Evolutionary conservation across 805 yeast genomes (phyloP), one percentile per base, ranked within the genome.

Genomic region (Nakazawaea ishiwadae): DNA sequence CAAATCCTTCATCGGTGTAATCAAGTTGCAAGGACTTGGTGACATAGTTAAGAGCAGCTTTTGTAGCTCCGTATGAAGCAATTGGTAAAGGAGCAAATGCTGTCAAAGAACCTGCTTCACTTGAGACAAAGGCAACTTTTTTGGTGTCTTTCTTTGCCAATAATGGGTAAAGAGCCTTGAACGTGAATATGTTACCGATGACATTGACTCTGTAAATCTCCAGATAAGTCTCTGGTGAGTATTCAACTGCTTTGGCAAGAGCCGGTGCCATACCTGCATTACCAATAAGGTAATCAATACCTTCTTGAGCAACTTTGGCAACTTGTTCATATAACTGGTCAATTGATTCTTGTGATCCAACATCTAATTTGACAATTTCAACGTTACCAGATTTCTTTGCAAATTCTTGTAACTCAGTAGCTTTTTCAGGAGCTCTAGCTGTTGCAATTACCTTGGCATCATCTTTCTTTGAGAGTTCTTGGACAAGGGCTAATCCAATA

Each of bases 401-500:
- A 35, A 53, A 44, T 32, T 48, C 44, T n/a, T 36, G 10, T 23
- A 58, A 45, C 19, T 49, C 48, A 14, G 52, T 20, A 16, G 44
- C 34, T 33, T 28, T 24, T 8, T 44, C 12, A 17, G 23, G 20
- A 21, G 36, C 24, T 26, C 43, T 36, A 9, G 36, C 34, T 10
- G 45, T 14, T 0, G 58, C 59, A 29, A 60, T 45, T 11, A 62
- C 58, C 4, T 33, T 17, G 36, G 49, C 52, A 10, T 46, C 35
- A 20, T 53, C 37, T 5, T 49, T 41, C 6, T 43, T 39, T 19
- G 58, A 49, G 15, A 65, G 45, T 27, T 50, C 49, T 32, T 57
- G 54, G 3, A 53, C 58, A 5, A 68, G 48, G 1, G 53, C 56
- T 14, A 55, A 55, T 5, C 75, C 75, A 37, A 70, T 60, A 4